phyloP scores from a whole-genome alignment of 805 yeast species.

The Pichia eremophila region DNA sequence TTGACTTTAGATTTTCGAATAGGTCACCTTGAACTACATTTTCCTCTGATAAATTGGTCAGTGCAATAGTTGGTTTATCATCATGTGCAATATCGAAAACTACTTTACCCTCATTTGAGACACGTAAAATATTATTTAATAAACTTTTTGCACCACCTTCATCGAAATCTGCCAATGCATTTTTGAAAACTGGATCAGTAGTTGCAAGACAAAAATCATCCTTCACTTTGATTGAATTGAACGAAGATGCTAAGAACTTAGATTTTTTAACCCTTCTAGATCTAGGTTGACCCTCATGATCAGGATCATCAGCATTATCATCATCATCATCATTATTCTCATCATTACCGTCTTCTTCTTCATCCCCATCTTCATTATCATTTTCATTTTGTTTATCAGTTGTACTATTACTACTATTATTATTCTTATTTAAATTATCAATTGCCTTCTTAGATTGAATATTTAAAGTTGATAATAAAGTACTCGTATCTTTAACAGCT shows the following conservation, averaged over 20 bases:
- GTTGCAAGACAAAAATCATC: constrained; percentile 39
- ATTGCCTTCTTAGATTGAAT: constrained; percentile 12
- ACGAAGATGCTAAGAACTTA: neutral
- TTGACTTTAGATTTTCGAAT: neutral
- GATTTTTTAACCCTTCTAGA: constrained; percentile 8
- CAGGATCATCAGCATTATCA: constrained; percentile 13
- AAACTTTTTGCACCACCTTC: constrained; percentile 56
- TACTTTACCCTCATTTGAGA: constrained; percentile 38
- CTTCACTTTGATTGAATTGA: constrained; percentile 4
- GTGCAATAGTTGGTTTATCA: neutral
- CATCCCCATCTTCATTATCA: constrained; percentile 10
- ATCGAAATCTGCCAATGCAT: constrained; percentile 48
- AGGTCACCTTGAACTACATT: neutral
- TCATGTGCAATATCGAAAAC: constrained; percentile 18
- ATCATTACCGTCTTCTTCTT: constrained; percentile 14
- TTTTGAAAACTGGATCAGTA: constrained; percentile 48
- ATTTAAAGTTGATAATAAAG: constrained; percentile 42
- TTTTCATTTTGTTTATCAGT: neutral
- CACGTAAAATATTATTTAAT: constrained; percentile 38
- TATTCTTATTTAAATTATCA: constrained; percentile 13
- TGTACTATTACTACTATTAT: constrained; percentile 7
- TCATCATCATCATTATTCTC: constrained; percentile 8
- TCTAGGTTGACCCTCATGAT: neutral
- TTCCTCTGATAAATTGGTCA: neutral
- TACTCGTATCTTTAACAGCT: constrained; percentile 84